Evolutionary conservation across 805 yeast genomes (phyloP), one percentile per base, ranked within the genome.

Genomic region (Yarrowia osloensis): DNA sequence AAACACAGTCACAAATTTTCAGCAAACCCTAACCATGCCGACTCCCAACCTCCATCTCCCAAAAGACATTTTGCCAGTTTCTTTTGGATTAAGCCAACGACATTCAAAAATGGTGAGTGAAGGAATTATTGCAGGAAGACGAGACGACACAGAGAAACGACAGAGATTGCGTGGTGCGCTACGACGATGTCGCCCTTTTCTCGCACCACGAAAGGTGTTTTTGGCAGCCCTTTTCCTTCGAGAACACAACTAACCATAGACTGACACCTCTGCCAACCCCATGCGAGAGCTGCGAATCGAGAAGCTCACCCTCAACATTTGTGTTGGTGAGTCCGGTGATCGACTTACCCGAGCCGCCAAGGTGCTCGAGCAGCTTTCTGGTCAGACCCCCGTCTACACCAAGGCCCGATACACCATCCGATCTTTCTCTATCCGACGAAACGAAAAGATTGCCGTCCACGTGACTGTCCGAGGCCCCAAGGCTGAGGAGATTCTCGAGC

Each of bases 321-420:
- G 97, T 85, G 99, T 95, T 84, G 99, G 99, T 87, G 99, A 95
- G 86, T 93, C 98, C 84, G 99, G 99, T 88, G 99, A 95, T 85
- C 90, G 98, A 89, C 91, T 95, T 84, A 95, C 99, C 87, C 94
- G 99, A 90, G 99, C 99, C 78, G 95, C 99, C 81, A 95, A 95
- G 88, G 99, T 95, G 79, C 88, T 95, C 81, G 99, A 95, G 87
- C 99, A 95, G 87, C 90, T 95, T 79, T 94, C 98, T 77, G 99
- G 99, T 93, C 99, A 95, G 87, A 95, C 99, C 79, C 99, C 99
- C 82, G 99, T 95, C 78, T 97, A 91, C 84, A 93, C 98, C 78
- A 95, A 95, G 89, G 99, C 99, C 79, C 91, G 99, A 87, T 95
- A 95, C 91, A 95, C 99, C 75, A 98, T 95, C 79, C 92, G 99